A percentile compares a stretch with the other conserved stretches of the same genome.
These are phyloP conservation scores for Monosporascus ibericus DNA, from an alignment of 2,329 filamentous ascomycete genomes.

Conservation along the genomic window DNA sequence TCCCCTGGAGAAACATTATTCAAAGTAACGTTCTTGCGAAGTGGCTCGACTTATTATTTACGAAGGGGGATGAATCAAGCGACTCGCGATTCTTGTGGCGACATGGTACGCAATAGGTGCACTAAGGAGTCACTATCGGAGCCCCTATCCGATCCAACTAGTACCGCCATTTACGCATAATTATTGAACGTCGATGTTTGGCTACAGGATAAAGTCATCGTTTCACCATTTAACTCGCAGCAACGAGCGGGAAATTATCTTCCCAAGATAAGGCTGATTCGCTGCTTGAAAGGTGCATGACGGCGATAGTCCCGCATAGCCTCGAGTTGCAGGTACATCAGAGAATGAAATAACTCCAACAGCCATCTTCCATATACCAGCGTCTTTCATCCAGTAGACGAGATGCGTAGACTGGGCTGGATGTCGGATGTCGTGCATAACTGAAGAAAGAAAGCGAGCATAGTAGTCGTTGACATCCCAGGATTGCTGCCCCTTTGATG, in stretches of 20 bases:
- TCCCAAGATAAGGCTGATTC: conserved; percentile 4
- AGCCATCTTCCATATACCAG: conserved; percentile 7
- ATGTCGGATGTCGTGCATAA: conserved; percentile 5
- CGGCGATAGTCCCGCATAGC: conserved; percentile 12
- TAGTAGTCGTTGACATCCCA: conserved; percentile 15
- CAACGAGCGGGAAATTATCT: background rate
- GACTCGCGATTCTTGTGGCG: no score
- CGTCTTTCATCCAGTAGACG: conserved; percentile 14
- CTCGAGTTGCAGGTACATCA: conserved; percentile 20
- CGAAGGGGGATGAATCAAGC: no score
- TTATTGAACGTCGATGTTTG: no score
- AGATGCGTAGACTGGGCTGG: conserved; percentile 2
- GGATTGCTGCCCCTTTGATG: background rate
- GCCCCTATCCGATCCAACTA: no score
- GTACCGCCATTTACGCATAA: no score
- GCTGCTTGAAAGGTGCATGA: conserved; percentile 4
- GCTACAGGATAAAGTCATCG: no score
- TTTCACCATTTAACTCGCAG: background rate
- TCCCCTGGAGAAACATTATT: no score
- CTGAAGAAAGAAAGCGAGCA: conserved; percentile 12
- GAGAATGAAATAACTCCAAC: conserved; percentile 16
- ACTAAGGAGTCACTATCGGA: no score
- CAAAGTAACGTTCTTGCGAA: no score
- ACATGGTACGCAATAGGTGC: no score
- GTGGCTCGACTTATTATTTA: no score